Evolutionary conservation across 768 basidiomycete species (phyloP).

Genomic region (Phlegmacium glaucopus): DNA sequence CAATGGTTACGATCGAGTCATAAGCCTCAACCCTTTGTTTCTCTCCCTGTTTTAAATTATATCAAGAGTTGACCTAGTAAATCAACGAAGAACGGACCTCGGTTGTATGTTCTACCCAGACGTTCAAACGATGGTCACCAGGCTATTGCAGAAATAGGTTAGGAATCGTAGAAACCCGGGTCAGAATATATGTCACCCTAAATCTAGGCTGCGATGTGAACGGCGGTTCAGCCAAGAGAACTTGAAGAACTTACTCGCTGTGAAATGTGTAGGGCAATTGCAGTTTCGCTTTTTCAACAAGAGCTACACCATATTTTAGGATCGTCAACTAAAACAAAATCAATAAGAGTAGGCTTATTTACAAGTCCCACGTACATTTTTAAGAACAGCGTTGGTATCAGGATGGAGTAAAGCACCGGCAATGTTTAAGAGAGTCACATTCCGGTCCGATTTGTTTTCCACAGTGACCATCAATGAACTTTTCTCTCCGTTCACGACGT

Average conservation of each 20-base stretch:
- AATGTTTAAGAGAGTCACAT: slow-evolving; percentile 63
- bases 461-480: slow-evolving; percentile 63
- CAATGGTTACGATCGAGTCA: slow-evolving; percentile 73
- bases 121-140: slow-evolving; percentile 66
- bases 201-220: slow-evolving; percentile 39
- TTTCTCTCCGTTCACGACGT: slow-evolving; percentile 80
- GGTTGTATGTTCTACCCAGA: slow-evolving; percentile 71
- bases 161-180: neutral
- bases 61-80: slow-evolving; percentile 1
- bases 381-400: slow-evolving; percentile 58
- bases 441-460: slow-evolving; percentile 74
- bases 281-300: slow-evolving; percentile 55
- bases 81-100: slow-evolving; percentile 43
- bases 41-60: slow-evolving; percentile 44
- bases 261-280: slow-evolving; percentile 71
- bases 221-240: slow-evolving; percentile 3
- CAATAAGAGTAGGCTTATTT: neutral
- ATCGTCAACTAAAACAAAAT: slow-evolving; percentile 49
- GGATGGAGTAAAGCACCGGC: slow-evolving; percentile 68
- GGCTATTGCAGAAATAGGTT: slow-evolving; percentile 39
- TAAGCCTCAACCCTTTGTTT: slow-evolving; percentile 61
- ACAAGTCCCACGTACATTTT: slow-evolving; percentile 51
- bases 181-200: slow-evolving; percentile 40
- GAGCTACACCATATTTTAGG: slow-evolving; percentile 45
- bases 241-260: slow-evolving; percentile 64